A percentile compares a stretch with the other conserved stretches of the same genome.
Evolutionary conservation across 768 basidiomycete genomes (phyloP).

Genomic region (Leccinellum rugosiceps): DNA sequence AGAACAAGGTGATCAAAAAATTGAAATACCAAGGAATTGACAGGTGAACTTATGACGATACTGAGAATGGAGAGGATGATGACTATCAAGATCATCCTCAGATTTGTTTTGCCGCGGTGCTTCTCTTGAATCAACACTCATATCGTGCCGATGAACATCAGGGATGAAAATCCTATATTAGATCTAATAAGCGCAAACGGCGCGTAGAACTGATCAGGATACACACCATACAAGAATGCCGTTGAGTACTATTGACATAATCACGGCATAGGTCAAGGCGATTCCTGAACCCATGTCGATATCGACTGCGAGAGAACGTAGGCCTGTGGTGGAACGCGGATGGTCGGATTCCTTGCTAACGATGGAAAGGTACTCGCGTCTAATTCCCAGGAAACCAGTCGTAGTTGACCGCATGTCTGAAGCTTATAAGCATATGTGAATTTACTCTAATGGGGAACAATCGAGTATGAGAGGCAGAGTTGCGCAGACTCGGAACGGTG

Average conservation of each 20-base stretch:
- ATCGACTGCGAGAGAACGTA: not conserved
- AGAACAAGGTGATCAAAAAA: not conserved
- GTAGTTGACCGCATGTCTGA: not conserved
- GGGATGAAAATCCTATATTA: not conserved
- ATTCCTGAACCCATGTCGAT: not conserved
- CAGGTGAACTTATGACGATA: not conserved
- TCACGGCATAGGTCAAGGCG: not conserved
- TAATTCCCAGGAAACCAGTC: not conserved
- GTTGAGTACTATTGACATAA: not conserved
- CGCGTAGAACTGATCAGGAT: not conserved
- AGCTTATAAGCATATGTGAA: too few species aligned
- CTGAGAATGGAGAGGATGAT: not conserved
- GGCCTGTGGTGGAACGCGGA: not conserved
- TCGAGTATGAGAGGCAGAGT: too few species aligned
- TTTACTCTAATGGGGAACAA: too few species aligned
- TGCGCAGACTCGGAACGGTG: too few species aligned
- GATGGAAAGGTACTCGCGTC: not conserved
- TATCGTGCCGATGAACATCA: not conserved
- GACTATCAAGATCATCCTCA: not conserved
- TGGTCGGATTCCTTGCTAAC: not conserved
- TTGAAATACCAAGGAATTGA: not conserved
- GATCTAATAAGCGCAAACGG: not conserved
- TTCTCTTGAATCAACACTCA: not conserved
- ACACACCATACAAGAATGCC: conserved; percentile 1
- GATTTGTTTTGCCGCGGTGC: too few species aligned